Base-by-base conservation (phyloP, 176 grass and related monocot genomes). In the Miscanthus lutarioriparius region DNA sequence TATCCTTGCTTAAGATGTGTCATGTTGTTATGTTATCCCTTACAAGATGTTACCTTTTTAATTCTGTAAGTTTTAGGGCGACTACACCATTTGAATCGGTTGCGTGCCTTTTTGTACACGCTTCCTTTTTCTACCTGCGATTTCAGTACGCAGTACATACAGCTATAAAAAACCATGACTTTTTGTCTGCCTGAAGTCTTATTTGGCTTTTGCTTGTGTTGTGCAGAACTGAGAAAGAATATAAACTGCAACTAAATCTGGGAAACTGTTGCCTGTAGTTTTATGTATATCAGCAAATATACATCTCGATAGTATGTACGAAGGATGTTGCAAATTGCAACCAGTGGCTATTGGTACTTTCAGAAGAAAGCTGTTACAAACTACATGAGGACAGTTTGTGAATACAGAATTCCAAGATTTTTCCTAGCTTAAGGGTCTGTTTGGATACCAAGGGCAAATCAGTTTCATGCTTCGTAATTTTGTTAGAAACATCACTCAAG, bases 311-410 rank as follows among this genome's bases (percentile, higher is more conserved):
- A 51, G 19, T 74, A 79, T 70, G 9, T 62, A 30, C 0, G 11
- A 63, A 80, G 7, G 44, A 74, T 65, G 82, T 54, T 61, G 67
- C 45, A 47, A 2, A 77, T 64, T 61, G 67, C 47, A 48, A 0
- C 67, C 26, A 41, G 19, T 39, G 28, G 36, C 32, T 75, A 69
- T 69, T 20, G 72, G 79, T 30, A 76, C 36, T 67, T 67, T 5
- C 5, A 74, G 37, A 22, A 79, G 84, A 79, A 83, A 69, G n/a
- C 28, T 73, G 74, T 72, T 58, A 79, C 45, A 68, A 82, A 72
- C 32, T 67, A 80, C n/a, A 80, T 35, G 36, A 75, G 39, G 47
- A 69, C 67, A 83, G 84, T 68, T 68, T 75, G 59, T 83, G 72
- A 87, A 90, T 74, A 73, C 33, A 6, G 4, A 68, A 45, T 11